Conservation (phyloP, 179 eudicot genomes). For the Corrigiola litoralis region DNA sequence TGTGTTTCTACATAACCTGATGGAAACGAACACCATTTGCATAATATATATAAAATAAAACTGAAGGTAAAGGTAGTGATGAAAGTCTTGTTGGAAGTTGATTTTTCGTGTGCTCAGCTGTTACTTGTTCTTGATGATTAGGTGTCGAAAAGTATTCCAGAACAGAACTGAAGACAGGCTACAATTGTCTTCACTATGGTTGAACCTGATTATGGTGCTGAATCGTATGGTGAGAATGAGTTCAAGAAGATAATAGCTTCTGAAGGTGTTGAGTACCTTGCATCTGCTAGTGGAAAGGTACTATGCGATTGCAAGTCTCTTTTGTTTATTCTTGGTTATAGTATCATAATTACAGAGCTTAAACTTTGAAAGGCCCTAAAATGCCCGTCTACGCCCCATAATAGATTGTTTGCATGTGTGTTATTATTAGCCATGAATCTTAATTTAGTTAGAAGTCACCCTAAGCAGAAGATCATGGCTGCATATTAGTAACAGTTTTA, state of each 20-base stretch:
- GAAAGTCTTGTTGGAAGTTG: neutral
- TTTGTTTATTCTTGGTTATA: neutral
- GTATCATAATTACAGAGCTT: no score
- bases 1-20: no score
- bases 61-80: no score
- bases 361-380: no score
- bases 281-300: conserved; percentile 39
- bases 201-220: conserved; percentile 1
- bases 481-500: no score
- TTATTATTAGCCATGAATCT: neutral
- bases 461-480: neutral
- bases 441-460: neutral
- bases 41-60: no score
- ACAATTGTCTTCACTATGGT: conserved; percentile 3
- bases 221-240: conserved; percentile 7
- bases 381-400: neutral
- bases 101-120: neutral
- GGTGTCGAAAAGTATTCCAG: neutral
- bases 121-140: neutral
- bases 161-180: neutral
- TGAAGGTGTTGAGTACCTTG: conserved; percentile 36
- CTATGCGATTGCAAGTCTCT: neutral
- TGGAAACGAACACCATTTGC: no score
- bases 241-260: conserved; percentile 27
- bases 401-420: neutral